These are phyloP conservation scores for Camellia sinensis DNA, from an alignment of 148 eudicot species.

Conservation along the genomic window DNA sequence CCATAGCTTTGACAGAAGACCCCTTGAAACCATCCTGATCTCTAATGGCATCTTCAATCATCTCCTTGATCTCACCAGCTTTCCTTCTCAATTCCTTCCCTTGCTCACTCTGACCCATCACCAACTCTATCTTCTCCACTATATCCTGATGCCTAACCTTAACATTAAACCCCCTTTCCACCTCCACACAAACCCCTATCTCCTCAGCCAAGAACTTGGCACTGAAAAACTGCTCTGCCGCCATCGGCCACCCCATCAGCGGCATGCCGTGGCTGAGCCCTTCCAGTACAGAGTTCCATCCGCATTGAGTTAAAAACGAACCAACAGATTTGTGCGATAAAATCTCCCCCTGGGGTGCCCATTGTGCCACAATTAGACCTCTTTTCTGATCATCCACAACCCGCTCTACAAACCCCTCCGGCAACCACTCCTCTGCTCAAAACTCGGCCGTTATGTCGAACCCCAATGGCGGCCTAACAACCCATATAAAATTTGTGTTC, in stretches of 20 bases:
- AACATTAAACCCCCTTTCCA: conserved; percentile 42
- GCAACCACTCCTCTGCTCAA: conserved; percentile 42
- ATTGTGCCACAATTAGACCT: conserved; percentile 40
- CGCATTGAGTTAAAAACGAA: conserved; percentile 49
- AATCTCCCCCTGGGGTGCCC: conserved; percentile 62
- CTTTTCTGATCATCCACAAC: conserved; percentile 18
- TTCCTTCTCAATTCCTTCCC: too few species aligned
- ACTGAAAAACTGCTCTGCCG: conserved; percentile 53
- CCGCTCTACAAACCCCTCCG: conserved; percentile 33
- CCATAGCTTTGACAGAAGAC: too few species aligned
- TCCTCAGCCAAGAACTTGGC: conserved; percentile 45
- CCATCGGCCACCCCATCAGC: neutral
- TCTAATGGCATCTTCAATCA: too few species aligned
- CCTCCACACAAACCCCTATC: conserved; percentile 48
- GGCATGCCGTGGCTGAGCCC: conserved; percentile 43
- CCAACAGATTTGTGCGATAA: conserved; percentile 41
- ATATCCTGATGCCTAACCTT: conserved; percentile 27
- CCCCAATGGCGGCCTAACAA: conserved; percentile 53
- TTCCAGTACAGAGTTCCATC: conserved; percentile 62
- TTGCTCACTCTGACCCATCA: too few species aligned
- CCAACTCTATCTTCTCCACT: too few species aligned
- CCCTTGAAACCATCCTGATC: too few species aligned
- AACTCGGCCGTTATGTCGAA: conserved; percentile 26
- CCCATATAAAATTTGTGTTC: conserved; percentile 52
- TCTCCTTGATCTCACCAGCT: too few species aligned